These are phyloP conservation scores for Nepenthes mirabilis DNA, from an alignment of 148 eudicot genomes.

Conservation along the genomic window DNA sequence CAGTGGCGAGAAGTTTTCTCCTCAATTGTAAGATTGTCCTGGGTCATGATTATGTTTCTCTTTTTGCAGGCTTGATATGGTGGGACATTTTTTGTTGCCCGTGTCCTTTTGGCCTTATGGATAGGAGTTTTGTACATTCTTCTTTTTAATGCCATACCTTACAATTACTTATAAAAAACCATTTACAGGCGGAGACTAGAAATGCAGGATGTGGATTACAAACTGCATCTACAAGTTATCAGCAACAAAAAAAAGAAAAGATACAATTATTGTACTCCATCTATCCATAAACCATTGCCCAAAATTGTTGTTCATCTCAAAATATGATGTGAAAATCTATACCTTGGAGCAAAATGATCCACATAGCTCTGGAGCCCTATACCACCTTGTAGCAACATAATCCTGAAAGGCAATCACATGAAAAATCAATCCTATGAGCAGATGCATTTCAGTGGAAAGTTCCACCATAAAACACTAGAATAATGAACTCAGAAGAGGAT, in stretches of 20 bases:
- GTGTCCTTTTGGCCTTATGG: too few relatives aligned
- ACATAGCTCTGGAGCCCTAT: slow-evolving; percentile 93
- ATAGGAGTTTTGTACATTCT: too few relatives aligned
- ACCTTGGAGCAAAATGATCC: slow-evolving; percentile 76
- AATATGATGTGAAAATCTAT: not conserved
- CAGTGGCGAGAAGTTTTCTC: too few relatives aligned
- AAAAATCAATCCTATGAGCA: not conserved
- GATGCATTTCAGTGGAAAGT: not conserved
- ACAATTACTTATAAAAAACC: too few relatives aligned
- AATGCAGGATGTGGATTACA: too few relatives aligned
- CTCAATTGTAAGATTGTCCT: too few relatives aligned
- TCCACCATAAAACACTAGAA: not conserved
- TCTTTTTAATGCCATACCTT: too few relatives aligned
- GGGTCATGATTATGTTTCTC: too few relatives aligned
- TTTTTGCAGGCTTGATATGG: too few relatives aligned
- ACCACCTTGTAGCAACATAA: slow-evolving; percentile 96
- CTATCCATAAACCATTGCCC: not conserved
- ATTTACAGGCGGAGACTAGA: too few relatives aligned
- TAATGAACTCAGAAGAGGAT: slow-evolving; percentile 6
- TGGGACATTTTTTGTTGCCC: too few relatives aligned
- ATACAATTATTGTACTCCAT: not conserved
- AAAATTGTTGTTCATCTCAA: not conserved
- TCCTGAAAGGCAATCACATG: slow-evolving; percentile 30
- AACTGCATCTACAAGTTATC: too few relatives aligned
- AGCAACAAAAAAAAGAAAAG: not conserved